Evolutionary conservation across 352 stramenopile species (phyloP), one percentile per base, ranked within the genome.

Genomic region (Globisporangium canariense): DNA sequence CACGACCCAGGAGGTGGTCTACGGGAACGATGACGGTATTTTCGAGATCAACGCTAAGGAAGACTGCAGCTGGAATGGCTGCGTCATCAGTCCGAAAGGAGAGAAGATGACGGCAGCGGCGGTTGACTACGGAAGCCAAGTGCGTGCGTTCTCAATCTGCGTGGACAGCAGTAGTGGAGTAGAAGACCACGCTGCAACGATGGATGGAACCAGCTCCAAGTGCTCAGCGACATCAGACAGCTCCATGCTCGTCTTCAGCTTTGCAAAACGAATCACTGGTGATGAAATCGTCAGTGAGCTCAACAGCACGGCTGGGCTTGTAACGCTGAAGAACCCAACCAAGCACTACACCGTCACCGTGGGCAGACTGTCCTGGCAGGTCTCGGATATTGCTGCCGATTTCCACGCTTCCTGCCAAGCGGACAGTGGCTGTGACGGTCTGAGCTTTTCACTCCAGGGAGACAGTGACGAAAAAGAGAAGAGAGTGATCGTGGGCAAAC

Each of bases 31-130:
- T 9, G 49, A 57, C 28, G 45, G 30, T 10, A 41, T 76, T 8
- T 88, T 86, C 61, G 65, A 86, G 57, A 84, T 88, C 54, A 88
- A 88, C 52, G 59, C 78, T 1, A 85, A 85, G 56, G 78, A 88
- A 25, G 78, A 85, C 30, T 88, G 78, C 51, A 75, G 76, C 22
- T 68, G 70, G n/a, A 63, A 65, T 41, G 76, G 68, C 32, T 88
- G 78, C 34, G 57, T 86, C 2, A 64, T 88, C 16, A 85, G 76
- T 46, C 67, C 74, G 11, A 67, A 72, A 0, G 76, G 76, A 4
- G 69, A 66, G 14, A n/a, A 40, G 0, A 64, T 79, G 36, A 71
- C 69, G 1, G 66, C 62, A 9, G 70, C 74, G 11, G 59, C 69
- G n/a, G 72, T 64, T 22, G 78, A 87, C 25, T 70, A 71, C 56